These are phyloP conservation scores for Blastomyces percursus DNA, from an alignment of 2,329 filamentous ascomycete genomes.

Conservation along the genomic window DNA sequence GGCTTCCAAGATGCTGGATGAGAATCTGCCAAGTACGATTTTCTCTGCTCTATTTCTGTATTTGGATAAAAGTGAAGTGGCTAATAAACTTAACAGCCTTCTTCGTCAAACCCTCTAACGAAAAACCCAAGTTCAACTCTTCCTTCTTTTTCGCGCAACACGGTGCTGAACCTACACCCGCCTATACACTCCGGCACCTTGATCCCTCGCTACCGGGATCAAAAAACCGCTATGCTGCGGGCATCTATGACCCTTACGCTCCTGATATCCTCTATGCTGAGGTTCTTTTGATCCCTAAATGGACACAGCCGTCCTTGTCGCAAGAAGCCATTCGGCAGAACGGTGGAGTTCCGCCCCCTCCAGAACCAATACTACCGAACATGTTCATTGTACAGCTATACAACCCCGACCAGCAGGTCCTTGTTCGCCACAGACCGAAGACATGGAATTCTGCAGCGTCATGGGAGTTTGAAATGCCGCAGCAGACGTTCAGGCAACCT, in stretches of 20 bases:
- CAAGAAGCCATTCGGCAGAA: conserved; percentile 65
- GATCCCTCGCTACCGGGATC: conserved; percentile 59
- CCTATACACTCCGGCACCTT: conserved; percentile 68
- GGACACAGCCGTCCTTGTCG: conserved; percentile 71
- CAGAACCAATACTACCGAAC: conserved; percentile 63
- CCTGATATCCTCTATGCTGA: conserved; percentile 78
- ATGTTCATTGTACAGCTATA: conserved; percentile 81
- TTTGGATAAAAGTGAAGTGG: conserved; percentile 2
- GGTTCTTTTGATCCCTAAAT: conserved; percentile 71
- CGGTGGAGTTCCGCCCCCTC: conserved; percentile 53
- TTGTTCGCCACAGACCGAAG: conserved; percentile 56
- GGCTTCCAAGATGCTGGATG: conserved; percentile 62
- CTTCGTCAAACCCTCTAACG: conserved; percentile 46
- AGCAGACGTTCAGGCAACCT: conserved; percentile 70
- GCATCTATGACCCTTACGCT: conserved; percentile 70
- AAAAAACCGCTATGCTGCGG: conserved; percentile 75
- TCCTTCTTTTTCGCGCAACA: conserved; percentile 48
- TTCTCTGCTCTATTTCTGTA: conserved; percentile 3
- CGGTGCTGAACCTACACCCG: conserved; percentile 66
- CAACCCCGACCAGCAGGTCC: conserved; percentile 77
- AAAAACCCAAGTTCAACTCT: conserved; percentile 31
- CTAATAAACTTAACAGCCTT: conserved; percentile 37
- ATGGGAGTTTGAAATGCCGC: conserved; percentile 90
- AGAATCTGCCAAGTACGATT: conserved; percentile 65
- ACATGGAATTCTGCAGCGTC: conserved; percentile 69